Evolutionary conservation across 1,284 basidiomycete species (phyloP), one percentile per base, ranked within the genome.

Genomic region (Binderoboletus segoi): DNA sequence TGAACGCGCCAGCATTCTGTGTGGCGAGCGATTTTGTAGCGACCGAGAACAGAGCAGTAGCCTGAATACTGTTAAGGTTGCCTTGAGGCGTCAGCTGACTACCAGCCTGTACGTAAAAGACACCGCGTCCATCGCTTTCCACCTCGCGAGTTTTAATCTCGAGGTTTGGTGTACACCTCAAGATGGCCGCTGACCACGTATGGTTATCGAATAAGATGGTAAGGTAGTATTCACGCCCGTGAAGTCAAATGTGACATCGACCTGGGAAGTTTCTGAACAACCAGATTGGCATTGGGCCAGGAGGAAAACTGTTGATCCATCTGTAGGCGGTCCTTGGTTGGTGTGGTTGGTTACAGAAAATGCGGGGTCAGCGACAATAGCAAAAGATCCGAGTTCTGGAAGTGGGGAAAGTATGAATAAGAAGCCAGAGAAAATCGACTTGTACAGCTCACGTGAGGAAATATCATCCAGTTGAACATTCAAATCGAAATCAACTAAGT

Each of bases 131-230:
- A 12, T 61, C 48, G 28, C 47, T 69, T 24, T 68, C 59, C 20
- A 69, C 63, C 42, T 71, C 67, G 16, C 68, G 65, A 1, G 68
- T 70, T 54, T 69, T 58, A 20, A 72, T 60, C 3, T 41, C 52
- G 20, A 59, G 38, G 35, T 70, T 70, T 23, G 68, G 67, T 11
- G 47, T 15, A 42, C 70, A 69, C 1, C 43, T 41, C 42, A 69
- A 37, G 40, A 70, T 46, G 4, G 65, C 67, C 33, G 71, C n/a
- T 12, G 60, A 40, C 58, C 59, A 69, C 3, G 60, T 53, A 30
- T 58, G 48, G 43, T 69, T 56, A 11, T 40, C 56, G 18, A 55
- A 37, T 3, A 48, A 52, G 32, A 72, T 13, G 2, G 50, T 51
- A 68, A 60, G 1, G 58, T 49, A 0, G 57, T 61, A 21, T 45